Base-by-base conservation (phyloP, 306 rosid species). In the Glycine tomentella region DNA sequence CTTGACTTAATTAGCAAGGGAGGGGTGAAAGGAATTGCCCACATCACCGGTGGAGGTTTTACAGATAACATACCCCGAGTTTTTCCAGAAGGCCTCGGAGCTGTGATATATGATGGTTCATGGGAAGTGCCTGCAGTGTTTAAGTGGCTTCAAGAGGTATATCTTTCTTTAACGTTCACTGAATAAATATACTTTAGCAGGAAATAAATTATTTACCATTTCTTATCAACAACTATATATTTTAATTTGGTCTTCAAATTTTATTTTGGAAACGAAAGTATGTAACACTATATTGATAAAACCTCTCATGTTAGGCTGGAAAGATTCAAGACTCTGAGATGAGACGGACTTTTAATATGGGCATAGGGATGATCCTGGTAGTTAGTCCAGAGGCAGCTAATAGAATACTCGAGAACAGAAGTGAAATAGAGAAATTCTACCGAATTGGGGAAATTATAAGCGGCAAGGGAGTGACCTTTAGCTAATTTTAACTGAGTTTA, bases 41-140 rank as follows among this genome's bases (percentile, higher is more conserved):
- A 91, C 81, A 85, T 93, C 79, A 95, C 98, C 0, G 98, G 99
- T 5, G 99, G 99, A 9, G 99, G 98, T 79, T 93, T 95, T 48
- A 93, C 99, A 0, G 99, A 95, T 76, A 91, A 91, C 62, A 95
- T 95, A 56, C 99, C 99, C 14, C 87, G 97, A 51, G 91, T 95
- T 16, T 93, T 95, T 79, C 99, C 98, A 1, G 82, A 91, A 55
- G 94, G 96, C 79, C 93, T 89, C 6, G 98, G 99, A 15, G 97
- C 96, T 81, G 46, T 76, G 65, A 86, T 95, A 67, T 80, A 86
- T 68, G 83, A 83, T 38, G 82, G 82, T 72, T 93, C 98, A 0
- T 95, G 99, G 99, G 90, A 90, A 48, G 83, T 90, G 56, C 97
- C 84, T 15, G 5, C 90, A 7, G 89, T 95, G 70, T 95, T 95